Conservation (phyloP, 495 filamentous ascomycete genomes). For the Staphylotrichum longicolle region DNA sequence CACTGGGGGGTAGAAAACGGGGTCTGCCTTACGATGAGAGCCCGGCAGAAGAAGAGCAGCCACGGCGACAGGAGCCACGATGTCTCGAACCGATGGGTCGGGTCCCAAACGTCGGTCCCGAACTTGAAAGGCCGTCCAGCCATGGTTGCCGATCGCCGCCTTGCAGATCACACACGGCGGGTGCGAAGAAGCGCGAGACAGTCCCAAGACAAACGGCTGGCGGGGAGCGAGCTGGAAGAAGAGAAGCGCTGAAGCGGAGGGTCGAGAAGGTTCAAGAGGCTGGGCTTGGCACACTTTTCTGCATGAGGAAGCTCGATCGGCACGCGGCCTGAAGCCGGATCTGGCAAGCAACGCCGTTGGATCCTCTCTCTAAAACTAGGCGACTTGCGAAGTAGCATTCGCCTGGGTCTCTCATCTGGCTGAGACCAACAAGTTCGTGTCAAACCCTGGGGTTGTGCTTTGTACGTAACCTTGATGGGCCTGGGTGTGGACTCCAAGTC, state of each 20-base stretch:
- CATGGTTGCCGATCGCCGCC: constrained; percentile 19
- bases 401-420: not conserved
- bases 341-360: not conserved
- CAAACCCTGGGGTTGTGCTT: no score
- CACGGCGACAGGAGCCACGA: constrained; percentile 73
- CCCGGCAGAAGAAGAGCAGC: constrained; percentile 57
- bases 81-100: constrained; percentile 64
- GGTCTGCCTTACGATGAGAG: constrained; percentile 47
- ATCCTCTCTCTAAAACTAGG: not conserved
- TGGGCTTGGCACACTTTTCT: constrained; percentile 4
- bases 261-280: not conserved
- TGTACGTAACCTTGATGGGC: no score
- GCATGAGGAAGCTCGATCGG: not conserved
- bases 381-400: not conserved
- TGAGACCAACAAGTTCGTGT: no score
- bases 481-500: not conserved
- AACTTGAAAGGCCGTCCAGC: constrained; percentile 36
- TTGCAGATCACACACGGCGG: not conserved
- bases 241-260: not conserved
- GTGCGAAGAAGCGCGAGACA: not conserved
- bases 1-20: no score
- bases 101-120: constrained; percentile 52
- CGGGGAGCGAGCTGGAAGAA: not conserved
- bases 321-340: constrained; percentile 4
- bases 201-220: not conserved